Conservation (phyloP, 1,139 yeast genomes). For the Diutina sp. region DNA sequence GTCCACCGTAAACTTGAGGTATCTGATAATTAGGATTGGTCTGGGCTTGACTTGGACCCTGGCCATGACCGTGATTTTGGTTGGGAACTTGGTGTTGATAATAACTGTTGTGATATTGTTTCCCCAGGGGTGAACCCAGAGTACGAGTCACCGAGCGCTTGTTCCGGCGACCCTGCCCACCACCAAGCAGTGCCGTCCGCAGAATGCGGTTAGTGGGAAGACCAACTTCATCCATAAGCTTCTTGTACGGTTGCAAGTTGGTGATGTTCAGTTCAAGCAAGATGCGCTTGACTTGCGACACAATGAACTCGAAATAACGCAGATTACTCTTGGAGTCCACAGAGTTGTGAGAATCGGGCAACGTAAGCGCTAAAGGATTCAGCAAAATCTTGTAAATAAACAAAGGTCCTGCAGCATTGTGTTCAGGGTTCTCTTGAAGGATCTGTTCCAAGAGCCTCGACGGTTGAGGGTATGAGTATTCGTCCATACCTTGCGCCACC, state of each 20-base stretch:
- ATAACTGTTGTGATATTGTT: neutral
- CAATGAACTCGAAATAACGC: slow-evolving; percentile 43
- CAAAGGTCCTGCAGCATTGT: slow-evolving; percentile 63
- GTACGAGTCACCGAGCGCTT: neutral
- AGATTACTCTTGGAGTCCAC: slow-evolving; percentile 8
- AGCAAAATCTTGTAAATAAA: slow-evolving; percentile 70
- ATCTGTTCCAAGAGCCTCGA: slow-evolving; percentile 26
- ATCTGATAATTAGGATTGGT: slow-evolving; percentile 4
- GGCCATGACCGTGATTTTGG: neutral
- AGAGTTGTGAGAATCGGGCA: slow-evolving; percentile 17
- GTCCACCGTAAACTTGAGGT: neutral
- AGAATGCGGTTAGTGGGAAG: slow-evolving; percentile 26
- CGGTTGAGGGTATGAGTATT: slow-evolving; percentile 11
- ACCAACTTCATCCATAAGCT: slow-evolving; percentile 90
- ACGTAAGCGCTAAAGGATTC: slow-evolving; percentile 37
- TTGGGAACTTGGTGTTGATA: neutral
- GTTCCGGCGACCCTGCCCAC: neutral
- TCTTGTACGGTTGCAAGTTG: slow-evolving; percentile 64
- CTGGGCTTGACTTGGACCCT: slow-evolving; percentile 5
- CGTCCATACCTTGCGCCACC: slow-evolving; percentile 11
- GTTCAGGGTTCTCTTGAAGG: slow-evolving; percentile 34
- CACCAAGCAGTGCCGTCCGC: slow-evolving; percentile 3
- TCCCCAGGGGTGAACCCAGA: neutral
- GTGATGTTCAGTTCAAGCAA: slow-evolving; percentile 43
- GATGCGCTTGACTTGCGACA: slow-evolving; percentile 47